Conservation (phyloP, 2,329 filamentous ascomycete genomes). For the Colletotrichum sp. region DNA sequence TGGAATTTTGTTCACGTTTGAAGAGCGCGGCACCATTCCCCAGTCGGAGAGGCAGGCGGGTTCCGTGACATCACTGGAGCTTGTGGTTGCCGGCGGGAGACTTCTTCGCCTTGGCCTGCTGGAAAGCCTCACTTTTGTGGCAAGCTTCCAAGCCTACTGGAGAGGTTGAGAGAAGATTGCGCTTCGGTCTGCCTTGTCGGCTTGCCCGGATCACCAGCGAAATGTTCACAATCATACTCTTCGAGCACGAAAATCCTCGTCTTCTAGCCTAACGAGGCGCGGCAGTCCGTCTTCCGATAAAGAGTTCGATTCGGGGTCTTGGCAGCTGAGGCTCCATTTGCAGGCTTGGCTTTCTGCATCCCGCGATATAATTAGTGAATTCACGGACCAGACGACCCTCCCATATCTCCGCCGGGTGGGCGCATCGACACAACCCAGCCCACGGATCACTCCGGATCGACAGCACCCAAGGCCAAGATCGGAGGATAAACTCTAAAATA, state of each 20-base stretch:
- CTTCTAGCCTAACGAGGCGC: fast-evolving
- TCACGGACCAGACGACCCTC: neutral
- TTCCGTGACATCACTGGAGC: neutral
- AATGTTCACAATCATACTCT: neutral
- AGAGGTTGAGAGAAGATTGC: fast-evolving
- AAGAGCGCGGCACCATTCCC: neutral
- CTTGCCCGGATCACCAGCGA: neutral
- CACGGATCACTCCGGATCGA: neutral
- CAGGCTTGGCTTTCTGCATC: neutral
- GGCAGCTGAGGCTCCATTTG: neutral
- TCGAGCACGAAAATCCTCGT: neutral
- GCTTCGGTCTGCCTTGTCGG: neutral
- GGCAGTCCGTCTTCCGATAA: neutral
- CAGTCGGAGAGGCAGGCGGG: neutral
- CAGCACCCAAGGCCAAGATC: neutral
- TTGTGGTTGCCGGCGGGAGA: neutral
- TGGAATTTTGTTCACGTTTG: neutral
- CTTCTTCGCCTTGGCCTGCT: neutral
- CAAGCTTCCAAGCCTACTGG: fast-evolving
- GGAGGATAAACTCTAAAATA: neutral
- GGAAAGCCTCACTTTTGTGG: neutral
- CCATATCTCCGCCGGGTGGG: neutral
- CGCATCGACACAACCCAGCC: neutral
- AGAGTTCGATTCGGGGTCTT: neutral
- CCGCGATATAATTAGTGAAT: neutral